Evolutionary conservation across 2,329 filamentous ascomycete genomes (phyloP), one percentile per base, ranked within the genome.

Genomic region (Fusarium proliferatum): DNA sequence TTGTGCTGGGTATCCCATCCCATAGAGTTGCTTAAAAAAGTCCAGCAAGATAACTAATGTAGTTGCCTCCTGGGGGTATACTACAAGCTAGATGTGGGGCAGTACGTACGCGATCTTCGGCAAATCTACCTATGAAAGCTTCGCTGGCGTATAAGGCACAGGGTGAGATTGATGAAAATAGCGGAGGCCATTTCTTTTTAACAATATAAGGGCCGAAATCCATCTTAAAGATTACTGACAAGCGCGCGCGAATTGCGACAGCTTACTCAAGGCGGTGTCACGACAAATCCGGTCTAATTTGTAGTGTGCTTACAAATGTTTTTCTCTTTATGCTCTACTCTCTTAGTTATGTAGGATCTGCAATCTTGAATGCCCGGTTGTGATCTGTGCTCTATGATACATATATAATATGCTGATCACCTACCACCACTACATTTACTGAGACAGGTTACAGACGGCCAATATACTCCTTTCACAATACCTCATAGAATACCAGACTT

Each of bases 321-420:
- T 26, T 19, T 6, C 11, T 9, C 0, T 6, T 45, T 28, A 19
- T 17, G 17, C 23, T 6, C 12, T 19, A 19, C 23, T 13, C 43
- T 4, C 43, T 46, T 46, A 21, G 39, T 2, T 41, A 0, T 41
- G 21, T 4, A 46, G 23, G 23, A 46, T 28, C 43, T 28, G 16
- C 23, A 0, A 23, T 26, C 11, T 26, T 19, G 5, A 28, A 19
- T 19, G 9, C 5, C 43, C 0, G 1, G 5, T 28, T 11, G 19
- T 46, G 43, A 9, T 19, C 5, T 46, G 23, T 46, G 1, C 17
- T 46, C 11, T 46, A 17, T 19, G 4, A 28, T 46, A 46, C 11
- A 6, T n/a, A n/a, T 46, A 15, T 19, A 19, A 19, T 10, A 16
- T 13, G 16, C 2, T 13, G 17, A 12, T 12, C 16, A 19, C 9